Conservation (phyloP, 1,284 basidiomycete species). For the Rhodotorula sp. region DNA sequence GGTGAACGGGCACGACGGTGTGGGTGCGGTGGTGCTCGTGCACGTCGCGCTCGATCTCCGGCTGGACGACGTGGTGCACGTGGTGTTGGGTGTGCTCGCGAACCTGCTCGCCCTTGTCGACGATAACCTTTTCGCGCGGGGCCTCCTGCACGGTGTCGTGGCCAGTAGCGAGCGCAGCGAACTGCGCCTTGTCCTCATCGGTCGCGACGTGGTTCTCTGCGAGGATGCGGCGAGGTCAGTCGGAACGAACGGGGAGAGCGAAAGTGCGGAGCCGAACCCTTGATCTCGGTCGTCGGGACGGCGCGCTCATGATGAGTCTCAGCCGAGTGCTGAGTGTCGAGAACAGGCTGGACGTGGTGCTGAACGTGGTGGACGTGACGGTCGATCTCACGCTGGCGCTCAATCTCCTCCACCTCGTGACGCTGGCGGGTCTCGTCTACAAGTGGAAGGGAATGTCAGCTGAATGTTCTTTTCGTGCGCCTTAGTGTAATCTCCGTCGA, state of each 20-base stretch:
- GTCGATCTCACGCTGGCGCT: constrained; percentile 50
- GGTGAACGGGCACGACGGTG: constrained; percentile 26
- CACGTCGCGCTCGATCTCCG: constrained; percentile 48
- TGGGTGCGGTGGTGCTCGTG: constrained; percentile 48
- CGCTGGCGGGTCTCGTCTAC: constrained; percentile 45
- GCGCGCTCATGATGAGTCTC: constrained; percentile 47
- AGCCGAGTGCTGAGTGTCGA: constrained; percentile 48
- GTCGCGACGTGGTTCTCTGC: constrained; percentile 47
- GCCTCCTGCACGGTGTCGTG: constrained; percentile 42
- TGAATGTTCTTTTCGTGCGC: too few relatives aligned
- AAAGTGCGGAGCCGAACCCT: constrained; percentile 1
- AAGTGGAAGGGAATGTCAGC: too few relatives aligned
- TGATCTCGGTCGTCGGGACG: constrained; percentile 46
- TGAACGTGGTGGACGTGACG: constrained; percentile 41
- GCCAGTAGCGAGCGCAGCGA: constrained; percentile 48
- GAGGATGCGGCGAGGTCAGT: constrained; percentile 42
- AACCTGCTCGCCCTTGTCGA: constrained; percentile 50
- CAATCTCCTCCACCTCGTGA: constrained; percentile 51
- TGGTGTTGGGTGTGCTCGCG: constrained; percentile 18
- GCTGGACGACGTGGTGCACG: constrained; percentile 51
- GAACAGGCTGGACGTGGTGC: constrained; percentile 51
- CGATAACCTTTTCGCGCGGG: constrained; percentile 44
- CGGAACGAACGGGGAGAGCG: constrained; percentile 7
- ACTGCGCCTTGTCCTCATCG: constrained; percentile 49
- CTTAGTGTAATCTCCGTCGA: too few relatives aligned